Base-by-base conservation (phyloP, 768 basidiomycete species). In the Amanita phalloides region DNA sequence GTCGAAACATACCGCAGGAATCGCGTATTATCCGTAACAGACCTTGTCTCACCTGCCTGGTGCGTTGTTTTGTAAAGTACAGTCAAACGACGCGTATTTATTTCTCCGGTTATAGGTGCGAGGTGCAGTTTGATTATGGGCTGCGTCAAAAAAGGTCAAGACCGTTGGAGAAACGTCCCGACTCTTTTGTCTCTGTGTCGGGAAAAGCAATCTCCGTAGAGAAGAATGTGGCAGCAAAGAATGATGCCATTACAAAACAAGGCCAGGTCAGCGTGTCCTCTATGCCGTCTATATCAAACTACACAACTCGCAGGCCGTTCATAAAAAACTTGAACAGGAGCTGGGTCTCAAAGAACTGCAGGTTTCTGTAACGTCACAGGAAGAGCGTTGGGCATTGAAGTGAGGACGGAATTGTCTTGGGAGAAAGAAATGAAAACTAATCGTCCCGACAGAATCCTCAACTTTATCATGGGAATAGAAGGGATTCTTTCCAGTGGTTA, bases 121-220 rank as follows among this genome's bases (percentile, higher is more conserved):
- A 88, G 60, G 74, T 87, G 5, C 85, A 88, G 61, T 81, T 78
- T 61, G 85, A 90, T 57, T 90, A 90, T 59, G 78, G 84, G 2
- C 68, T 89, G 37, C 76, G 78, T 28, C 82, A 84, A 54, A 68
- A 67, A 53, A 72, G 84, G 20, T 66, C 70, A 41, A 71, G 64
- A 41, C 77, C 74, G 14, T 55, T 84, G 0, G 65, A 67, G 17
- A 53, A 64, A 8, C 74, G 86, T 17, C 86, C 85, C 0, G 53
- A 64, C 9, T 67, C 76, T 1, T 88, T 90, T 56, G 62, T 64
- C 3, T 76, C 83, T 21, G 68, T 68, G 11, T 62, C 67, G 23
- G 87, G 87, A 13, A 85, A 83, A 54, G 66, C 68, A 20, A 87
- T 90, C 46, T 59, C 60, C 5, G 80, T 83, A 1, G 67, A 73